Evolutionary conservation across 495 filamentous ascomycete species (phyloP), one percentile per base, ranked within the genome.

Genomic region (Collariella sp.): DNA sequence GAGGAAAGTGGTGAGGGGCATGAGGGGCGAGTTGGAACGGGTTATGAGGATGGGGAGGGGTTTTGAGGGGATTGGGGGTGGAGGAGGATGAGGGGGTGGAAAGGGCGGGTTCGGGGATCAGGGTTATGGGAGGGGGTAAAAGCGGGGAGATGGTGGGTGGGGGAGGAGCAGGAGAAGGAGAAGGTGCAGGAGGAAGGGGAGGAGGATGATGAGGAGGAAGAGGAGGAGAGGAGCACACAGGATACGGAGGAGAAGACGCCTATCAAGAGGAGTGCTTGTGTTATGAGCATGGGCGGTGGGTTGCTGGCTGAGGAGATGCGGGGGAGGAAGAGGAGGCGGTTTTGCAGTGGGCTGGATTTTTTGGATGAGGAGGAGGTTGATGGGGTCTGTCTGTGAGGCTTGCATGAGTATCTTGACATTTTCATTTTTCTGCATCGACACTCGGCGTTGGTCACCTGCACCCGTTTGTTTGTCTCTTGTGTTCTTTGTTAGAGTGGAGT

Each of bases 341-440:
- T 82, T 57, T 82, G 86, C 52, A 84, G 80, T 62, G 84, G 80
- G 3, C 62, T 86, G 63, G 83, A 75, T 12, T 76, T 87, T 34
- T 63, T 83, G 62, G 77, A 83, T 19, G 82, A 85, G 52, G 83
- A 83, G 40, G 74, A 78, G 38, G 75, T 60, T 24, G 65, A 53
- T 7, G 33, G 6, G 35, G n/a, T n/a, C n/a, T n/a, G n/a, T n/a
- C n/a, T n/a, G n/a, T n/a, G n/a, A n/a, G n/a, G n/a, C n/a, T n/a
- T n/a, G n/a, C n/a, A n/a, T n/a, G n/a, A n/a, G n/a, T n/a, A n/a
- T n/a, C n/a, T n/a, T n/a, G n/a, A n/a, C n/a, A n/a, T n/a, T n/a
- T n/a, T n/a, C n/a, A n/a, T n/a, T n/a, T n/a, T n/a, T 34, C 2
- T 15, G 33, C n/a, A 13, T 46, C 23, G 20, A 22, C 13, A 13